phyloP scores from a whole-genome alignment of 2,329 filamentous ascomycete genomes.

The Pyricularia pennisetigena region DNA sequence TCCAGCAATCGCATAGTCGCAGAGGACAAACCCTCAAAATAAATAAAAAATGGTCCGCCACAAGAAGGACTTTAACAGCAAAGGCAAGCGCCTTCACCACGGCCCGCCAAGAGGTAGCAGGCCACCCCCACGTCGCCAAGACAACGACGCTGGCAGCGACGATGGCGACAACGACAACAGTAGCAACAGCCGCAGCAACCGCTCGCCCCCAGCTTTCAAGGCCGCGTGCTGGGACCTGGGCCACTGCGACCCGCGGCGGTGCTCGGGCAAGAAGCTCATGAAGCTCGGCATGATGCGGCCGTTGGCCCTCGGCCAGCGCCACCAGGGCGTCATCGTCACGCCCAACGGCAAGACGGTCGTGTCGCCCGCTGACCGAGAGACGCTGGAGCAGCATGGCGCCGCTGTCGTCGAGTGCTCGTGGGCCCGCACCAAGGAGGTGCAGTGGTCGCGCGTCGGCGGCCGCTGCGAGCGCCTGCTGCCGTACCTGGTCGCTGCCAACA shows the following conservation, averaged over 20 bases:
- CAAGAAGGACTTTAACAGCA: slow-evolving; percentile 75
- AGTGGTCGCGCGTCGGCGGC: slow-evolving; percentile 84
- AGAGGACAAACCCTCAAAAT: not conserved
- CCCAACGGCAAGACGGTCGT: slow-evolving; percentile 84
- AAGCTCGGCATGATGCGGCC: slow-evolving; percentile 88
- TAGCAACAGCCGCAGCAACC: slow-evolving; percentile 12
- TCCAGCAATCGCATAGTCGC: too few species aligned
- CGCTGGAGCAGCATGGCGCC: slow-evolving; percentile 81
- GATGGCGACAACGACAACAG: slow-evolving; percentile 20
- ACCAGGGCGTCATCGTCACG: slow-evolving; percentile 84
- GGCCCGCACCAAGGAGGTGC: slow-evolving; percentile 86
- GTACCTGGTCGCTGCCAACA: slow-evolving; percentile 92
- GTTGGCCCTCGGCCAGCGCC: slow-evolving; percentile 83
- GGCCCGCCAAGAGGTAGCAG: slow-evolving; percentile 43
- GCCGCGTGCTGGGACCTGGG: slow-evolving; percentile 97
- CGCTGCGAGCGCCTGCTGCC: slow-evolving; percentile 86
- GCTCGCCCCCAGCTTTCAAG: slow-evolving; percentile 54
- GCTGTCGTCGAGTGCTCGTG: slow-evolving; percentile 97
- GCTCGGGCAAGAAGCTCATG: slow-evolving; percentile 92
- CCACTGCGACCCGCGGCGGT: slow-evolving; percentile 94
- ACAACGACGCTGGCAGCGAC: slow-evolving; percentile 17
- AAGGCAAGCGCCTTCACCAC: slow-evolving; percentile 61
- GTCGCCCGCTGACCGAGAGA: slow-evolving; percentile 69
- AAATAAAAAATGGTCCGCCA: slow-evolving; percentile 71
- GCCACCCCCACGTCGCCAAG: slow-evolving; percentile 1